phyloP scores from a whole-genome alignment of 345 rosid species.

The Atalantia buxifolia region DNA sequence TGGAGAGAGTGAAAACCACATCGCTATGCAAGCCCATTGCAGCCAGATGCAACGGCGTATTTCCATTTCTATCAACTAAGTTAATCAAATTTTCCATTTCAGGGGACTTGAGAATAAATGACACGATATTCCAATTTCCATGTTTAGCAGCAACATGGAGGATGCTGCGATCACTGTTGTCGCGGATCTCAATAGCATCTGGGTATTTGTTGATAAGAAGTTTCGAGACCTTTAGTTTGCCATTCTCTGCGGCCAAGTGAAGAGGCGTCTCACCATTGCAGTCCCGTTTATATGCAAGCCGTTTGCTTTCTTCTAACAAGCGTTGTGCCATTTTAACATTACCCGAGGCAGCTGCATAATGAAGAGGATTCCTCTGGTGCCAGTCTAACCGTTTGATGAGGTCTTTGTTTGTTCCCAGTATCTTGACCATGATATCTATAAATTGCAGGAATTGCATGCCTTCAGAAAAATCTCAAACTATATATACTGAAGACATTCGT shows the following conservation, averaged over 20 bases:
- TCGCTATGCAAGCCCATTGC: not conserved
- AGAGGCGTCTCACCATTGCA: not conserved
- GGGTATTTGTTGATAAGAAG: not conserved
- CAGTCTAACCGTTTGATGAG: not conserved
- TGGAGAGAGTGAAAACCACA: not conserved
- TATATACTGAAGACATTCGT: no score
- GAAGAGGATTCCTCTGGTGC: not conserved
- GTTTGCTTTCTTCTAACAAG: not conserved
- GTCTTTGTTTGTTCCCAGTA: not conserved
- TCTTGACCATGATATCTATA: not conserved
- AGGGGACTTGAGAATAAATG: not conserved
- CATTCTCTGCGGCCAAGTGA: not conserved
- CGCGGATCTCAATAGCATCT: not conserved
- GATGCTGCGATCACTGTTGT: not conserved
- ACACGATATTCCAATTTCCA: not conserved
- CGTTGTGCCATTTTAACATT: not conserved
- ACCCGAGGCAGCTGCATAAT: not conserved
- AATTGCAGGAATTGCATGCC: not conserved
- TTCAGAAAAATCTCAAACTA: not conserved
- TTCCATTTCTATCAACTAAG: not conserved
- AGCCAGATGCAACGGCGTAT: conserved; percentile 5
- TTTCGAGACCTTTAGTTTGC: not conserved
- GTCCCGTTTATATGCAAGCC: not conserved
- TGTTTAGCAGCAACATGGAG: not conserved
- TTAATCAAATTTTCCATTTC: conserved; percentile 9